These are phyloP conservation scores for Lasiosphaeris hirsuta DNA, from an alignment of 495 filamentous ascomycete genomes.

Conservation along the genomic window DNA sequence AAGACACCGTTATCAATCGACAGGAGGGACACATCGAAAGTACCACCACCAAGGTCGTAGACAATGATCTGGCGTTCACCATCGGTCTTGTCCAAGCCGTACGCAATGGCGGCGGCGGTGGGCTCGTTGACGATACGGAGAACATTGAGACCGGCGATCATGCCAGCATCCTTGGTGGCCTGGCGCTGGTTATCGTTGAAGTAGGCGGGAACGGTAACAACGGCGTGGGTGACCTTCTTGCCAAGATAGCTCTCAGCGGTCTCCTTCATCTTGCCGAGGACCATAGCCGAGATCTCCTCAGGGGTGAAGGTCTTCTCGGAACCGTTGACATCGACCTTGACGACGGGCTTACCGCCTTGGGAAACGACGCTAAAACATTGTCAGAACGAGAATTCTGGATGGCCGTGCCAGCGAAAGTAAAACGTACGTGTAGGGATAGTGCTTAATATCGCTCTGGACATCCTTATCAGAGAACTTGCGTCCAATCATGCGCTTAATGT, in stretches of 20 bases:
- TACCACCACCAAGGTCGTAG: slow-evolving; percentile 99
- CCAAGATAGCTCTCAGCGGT: slow-evolving; percentile 90
- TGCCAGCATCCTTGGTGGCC: slow-evolving; percentile 96
- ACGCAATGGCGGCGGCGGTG: slow-evolving; percentile 83
- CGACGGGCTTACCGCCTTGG: slow-evolving; percentile 77
- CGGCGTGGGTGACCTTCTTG: slow-evolving; percentile 94
- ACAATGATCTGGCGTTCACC: slow-evolving; percentile 90
- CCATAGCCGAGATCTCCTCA: slow-evolving; percentile 84
- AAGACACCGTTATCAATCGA: slow-evolving; percentile 97
- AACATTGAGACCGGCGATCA: slow-evolving; percentile 91
- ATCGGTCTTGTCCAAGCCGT: slow-evolving; percentile 81
- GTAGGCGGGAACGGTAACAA: slow-evolving; percentile 96
- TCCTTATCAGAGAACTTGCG: slow-evolving; percentile 86
- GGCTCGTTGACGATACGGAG: slow-evolving; percentile 97
- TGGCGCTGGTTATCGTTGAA: slow-evolving; percentile 99
- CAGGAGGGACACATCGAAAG: slow-evolving; percentile 98
- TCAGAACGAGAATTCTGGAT: slow-evolving; percentile 9
- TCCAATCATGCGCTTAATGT: slow-evolving; percentile 91
- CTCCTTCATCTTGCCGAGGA: slow-evolving; percentile 95
- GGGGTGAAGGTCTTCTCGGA: slow-evolving; percentile 74
- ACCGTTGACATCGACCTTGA: slow-evolving; percentile 75
- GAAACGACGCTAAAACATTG: slow-evolving; percentile 52
- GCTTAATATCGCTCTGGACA: slow-evolving; percentile 79
- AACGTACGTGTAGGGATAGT: slow-evolving; percentile 77
- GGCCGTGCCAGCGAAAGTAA: neutral